Evolutionary conservation across 805 yeast genomes (phyloP), one percentile per base, ranked within the genome.

Genomic region (Candida maltosa): DNA sequence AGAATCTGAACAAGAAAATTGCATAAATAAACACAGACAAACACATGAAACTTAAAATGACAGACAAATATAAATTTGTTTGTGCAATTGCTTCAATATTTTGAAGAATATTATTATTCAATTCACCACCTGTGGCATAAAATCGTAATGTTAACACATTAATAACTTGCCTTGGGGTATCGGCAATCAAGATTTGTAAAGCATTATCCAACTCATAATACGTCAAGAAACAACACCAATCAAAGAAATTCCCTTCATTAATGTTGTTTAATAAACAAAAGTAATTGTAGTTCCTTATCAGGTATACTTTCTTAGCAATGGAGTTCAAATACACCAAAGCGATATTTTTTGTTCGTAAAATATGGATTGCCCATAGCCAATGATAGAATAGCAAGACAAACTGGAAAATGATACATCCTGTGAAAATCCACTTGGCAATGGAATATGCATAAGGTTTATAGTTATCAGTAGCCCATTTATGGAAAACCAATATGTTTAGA

Each of bases 161-260:
- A 42, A 87, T 75, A 1, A 85, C 80, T 58, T 87, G 96, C 58
- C 96, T 76, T 16, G 96, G 96, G 12, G 88, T 72, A 46, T 87
- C 95, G 0, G 95, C 88, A 29, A 85, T 62, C 7, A 87, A 48
- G 45, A 87, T 70, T 30, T 65, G 68, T 29, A 76, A 62, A 10
- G 83, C 82, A 35, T 76, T 75, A 47, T 83, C 80, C 35, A 83
- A 62, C 32, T 84, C 79, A 43, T 75, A 75, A 56, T 76, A 85
- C 3, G 80, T 70, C 44, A 73, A 74, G 42, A 87, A 76, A 7
- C 87, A 75, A 33, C 80, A 56, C 71, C 82, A 79, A 46, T 86
- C 93, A 45, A 75, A 75, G 26, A 73, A 71, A 15, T 70, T 70
- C 26, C 76, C 85, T 26, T 70, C 72, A 20, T 85, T 76, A 30